Percentiles rank a stretch among this genome's conserved stretches.
These are phyloP conservation scores for Albizia julibrissin DNA, from an alignment of 306 rosid species.

Conservation along the genomic window DNA sequence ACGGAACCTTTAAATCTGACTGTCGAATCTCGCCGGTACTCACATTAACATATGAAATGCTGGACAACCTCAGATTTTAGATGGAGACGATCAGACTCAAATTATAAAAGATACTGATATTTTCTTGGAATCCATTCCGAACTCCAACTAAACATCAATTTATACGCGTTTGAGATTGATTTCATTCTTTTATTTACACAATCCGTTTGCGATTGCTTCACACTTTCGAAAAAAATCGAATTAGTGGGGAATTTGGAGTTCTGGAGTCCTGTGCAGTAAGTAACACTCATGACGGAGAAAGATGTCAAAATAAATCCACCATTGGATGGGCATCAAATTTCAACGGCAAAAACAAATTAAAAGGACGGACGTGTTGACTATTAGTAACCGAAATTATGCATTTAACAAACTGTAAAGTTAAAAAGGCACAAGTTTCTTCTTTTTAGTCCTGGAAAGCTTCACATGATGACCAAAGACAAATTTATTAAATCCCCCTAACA, in stretches of 20 bases:
- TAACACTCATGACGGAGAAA: neutral
- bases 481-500: neutral
- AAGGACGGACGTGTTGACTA: neutral
- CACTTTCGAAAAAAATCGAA: too few species aligned
- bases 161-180: neutral
- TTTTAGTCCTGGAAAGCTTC: conserved; percentile 23
- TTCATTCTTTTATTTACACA: neutral
- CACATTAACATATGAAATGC: too few species aligned
- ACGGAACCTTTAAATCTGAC: neutral
- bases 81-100: neutral
- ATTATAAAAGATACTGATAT: too few species aligned
- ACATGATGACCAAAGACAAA: conserved; percentile 1
- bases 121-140: neutral
- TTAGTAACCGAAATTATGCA: neutral
- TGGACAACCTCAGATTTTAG: too few species aligned
- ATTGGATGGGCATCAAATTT: conserved; percentile 18
- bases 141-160: neutral
- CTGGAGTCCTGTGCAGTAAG: neutral
- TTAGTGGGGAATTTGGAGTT: neutral
- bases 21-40: too few species aligned
- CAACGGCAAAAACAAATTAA: neutral
- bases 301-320: neutral
- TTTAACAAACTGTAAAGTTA: conserved; percentile 8
- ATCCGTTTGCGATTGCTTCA: neutral
- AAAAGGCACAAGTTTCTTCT: neutral